Percentiles rank a stretch among this genome's conserved stretches.
Evolutionary conservation across 768 basidiomycete species (phyloP).

Genomic region (Psilocybe cubensis): DNA sequence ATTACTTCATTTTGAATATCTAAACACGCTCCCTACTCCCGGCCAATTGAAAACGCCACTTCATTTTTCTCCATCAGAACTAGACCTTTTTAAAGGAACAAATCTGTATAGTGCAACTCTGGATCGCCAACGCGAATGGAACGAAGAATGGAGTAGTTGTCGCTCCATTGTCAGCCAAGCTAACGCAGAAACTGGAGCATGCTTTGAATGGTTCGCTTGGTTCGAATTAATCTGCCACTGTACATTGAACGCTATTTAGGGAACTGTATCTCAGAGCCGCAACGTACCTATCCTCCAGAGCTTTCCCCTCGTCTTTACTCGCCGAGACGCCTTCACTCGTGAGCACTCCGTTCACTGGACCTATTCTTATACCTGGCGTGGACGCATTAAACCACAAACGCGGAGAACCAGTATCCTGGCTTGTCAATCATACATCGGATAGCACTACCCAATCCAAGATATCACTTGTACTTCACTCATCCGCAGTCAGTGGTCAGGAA

Average conservation of each 20-base stretch:
- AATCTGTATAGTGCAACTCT: conserved; percentile 80
- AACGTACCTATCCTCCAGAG: conserved; percentile 84
- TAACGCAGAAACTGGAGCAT: conserved; percentile 45
- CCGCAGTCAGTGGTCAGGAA: conserved; percentile 49
- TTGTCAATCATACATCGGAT: conserved; percentile 46
- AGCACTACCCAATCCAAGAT: conserved; percentile 40
- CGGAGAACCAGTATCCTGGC: conserved; percentile 83
- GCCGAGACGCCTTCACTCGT: conserved; percentile 56
- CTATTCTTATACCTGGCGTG: conserved; percentile 85
- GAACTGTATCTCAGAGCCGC: conserved; percentile 69
- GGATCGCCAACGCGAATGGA: conserved; percentile 68
- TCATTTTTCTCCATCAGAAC: conserved; percentile 68
- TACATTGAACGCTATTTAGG: conserved; percentile 43
- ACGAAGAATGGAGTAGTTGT: conserved; percentile 64
- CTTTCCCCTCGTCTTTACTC: conserved; percentile 87
- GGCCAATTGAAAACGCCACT: conserved; percentile 70
- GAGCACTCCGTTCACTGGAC: conserved; percentile 56
- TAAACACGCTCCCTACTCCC: conserved; percentile 63
- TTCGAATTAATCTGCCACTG: background rate
- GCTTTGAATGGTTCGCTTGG: conserved; percentile 67
- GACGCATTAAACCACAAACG: conserved; percentile 89
- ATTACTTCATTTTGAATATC: conserved; percentile 61
- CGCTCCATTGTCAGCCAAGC: conserved; percentile 36
- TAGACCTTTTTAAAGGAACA: conserved; percentile 71
- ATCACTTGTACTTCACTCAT: conserved; percentile 61